Base-by-base conservation (phyloP, 2,329 filamentous ascomycete genomes). In the Scedosporium apiospermum region DNA sequence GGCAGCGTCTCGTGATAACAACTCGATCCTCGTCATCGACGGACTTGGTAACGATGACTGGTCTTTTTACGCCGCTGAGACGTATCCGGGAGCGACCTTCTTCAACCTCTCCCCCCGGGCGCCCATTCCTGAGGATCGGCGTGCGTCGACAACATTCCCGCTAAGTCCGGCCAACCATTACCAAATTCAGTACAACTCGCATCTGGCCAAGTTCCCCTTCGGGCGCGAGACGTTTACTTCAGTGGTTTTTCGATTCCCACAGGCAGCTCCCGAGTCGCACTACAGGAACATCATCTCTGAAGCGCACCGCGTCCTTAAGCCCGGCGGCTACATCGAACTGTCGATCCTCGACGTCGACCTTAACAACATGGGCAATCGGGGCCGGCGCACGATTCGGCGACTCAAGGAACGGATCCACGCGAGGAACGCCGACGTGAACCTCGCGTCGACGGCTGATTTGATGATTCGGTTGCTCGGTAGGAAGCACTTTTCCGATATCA, bases 41-140 rank as follows among this genome's bases (percentile, higher is more conserved):
- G 90, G 90, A 4, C 85, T 95, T 34, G 90, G 90, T n/a, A 93
- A 92, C 69, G 86, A 89, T 67, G 90, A 95, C 70, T 95, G 90
- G 90, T 93, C 90, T 0, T 93, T 91, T 72, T 93, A 92, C 68
- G 89, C 89, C 21, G 89, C 90, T 6, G 85, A 93, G 70, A 91
- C 89, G 1, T 93, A 93, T 66, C 88, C 88, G 0, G 80, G 80
- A 0, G 88, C 88, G 0, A 88, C 85, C 1, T 88, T 95, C 65
- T 93, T 90, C 76, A 91, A 93, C 70, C 79, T 93, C 26, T 87
- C 85, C 0, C 85, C 85, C 6, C 76, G 82, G 30, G 77, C 81
- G 46, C 80, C 80, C 49, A 68, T 80, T n/a, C 76, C 77, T 0
- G 68, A 74, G n/a, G 78, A 81, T 14, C 71, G 77, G 38, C 75